Evolutionary conservation across 2,329 filamentous ascomycete species (phyloP).

Genomic region (Epichloe elymi): DNA sequence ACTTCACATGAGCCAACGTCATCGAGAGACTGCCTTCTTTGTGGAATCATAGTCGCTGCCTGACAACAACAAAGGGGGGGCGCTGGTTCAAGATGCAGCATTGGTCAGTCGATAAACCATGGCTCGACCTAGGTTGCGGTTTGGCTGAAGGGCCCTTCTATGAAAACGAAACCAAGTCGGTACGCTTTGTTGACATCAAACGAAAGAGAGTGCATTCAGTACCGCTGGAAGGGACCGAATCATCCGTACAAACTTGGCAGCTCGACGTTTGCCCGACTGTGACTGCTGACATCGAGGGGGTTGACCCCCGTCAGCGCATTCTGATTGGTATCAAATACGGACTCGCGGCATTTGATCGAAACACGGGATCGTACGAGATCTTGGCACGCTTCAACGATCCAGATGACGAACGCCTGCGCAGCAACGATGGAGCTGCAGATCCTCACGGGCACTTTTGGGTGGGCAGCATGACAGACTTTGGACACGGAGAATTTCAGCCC

Average conservation of each 20-base stretch:
- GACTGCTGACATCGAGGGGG: conserved; percentile 65
- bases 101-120: conserved; percentile 40
- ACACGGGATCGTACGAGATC: conserved; percentile 40
- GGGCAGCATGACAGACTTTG: conserved; percentile 71
- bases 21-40: too few relatives aligned
- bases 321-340: conserved; percentile 71
- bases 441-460: conserved; percentile 73
- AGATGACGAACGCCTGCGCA: conserved; percentile 41
- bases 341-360: conserved; percentile 62
- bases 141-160: conserved; percentile 67
- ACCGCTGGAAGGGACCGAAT: conserved; percentile 48
- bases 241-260: conserved; percentile 48
- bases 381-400: conserved; percentile 33
- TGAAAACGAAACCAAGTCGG: conserved; percentile 47
- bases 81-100: conserved; percentile 10
- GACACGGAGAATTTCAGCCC: conserved; percentile 41
- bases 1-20: too few relatives aligned
- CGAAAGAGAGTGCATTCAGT: conserved; percentile 61
- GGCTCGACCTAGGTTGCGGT: conserved; percentile 47
- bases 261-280: conserved; percentile 45
- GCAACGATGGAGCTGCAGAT: conserved; percentile 78
- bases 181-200: conserved; percentile 77
- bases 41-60: not conserved
- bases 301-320: conserved; percentile 48
- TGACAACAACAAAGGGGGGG: not conserved